phyloP scores from a whole-genome alignment of 2,329 filamentous ascomycete species.

The Aureobasidium leucospermi region DNA sequence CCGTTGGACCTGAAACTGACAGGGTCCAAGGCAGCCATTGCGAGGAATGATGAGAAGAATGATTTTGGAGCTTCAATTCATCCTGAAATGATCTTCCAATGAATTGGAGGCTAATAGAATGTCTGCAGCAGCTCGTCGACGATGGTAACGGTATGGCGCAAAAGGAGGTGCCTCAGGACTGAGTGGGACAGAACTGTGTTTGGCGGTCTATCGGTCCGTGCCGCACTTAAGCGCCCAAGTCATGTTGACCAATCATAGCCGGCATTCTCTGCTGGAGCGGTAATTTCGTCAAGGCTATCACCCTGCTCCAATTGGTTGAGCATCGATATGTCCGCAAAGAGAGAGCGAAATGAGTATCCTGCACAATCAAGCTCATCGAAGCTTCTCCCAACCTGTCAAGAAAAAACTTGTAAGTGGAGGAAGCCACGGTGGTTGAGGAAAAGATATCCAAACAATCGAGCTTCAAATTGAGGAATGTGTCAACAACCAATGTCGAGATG shows the following conservation, averaged over 20 bases:
- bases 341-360: too few species aligned
- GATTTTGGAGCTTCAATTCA: not conserved
- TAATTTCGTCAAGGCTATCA: too few species aligned
- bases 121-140: not conserved
- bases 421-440: too few species aligned
- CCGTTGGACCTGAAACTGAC: constrained; percentile 2
- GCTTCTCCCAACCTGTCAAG: too few species aligned
- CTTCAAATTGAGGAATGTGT: too few species aligned
- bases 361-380: too few species aligned
- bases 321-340: too few species aligned
- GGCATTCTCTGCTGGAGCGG: too few species aligned
- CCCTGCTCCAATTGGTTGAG: too few species aligned
- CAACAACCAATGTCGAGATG: too few species aligned
- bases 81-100: not conserved
- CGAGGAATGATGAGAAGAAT: not conserved
- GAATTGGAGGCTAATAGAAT: not conserved
- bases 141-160: not conserved
- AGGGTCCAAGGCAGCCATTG: constrained; percentile 1
- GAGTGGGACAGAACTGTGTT: not conserved
- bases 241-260: not conserved
- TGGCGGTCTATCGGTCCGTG: not conserved
- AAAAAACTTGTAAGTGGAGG: too few species aligned
- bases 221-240: not conserved
- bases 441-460: too few species aligned
- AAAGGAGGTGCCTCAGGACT: not conserved